Conservation (phyloP, 2,329 filamentous ascomycete species). For the Ophiocordyceps sinensis region DNA sequence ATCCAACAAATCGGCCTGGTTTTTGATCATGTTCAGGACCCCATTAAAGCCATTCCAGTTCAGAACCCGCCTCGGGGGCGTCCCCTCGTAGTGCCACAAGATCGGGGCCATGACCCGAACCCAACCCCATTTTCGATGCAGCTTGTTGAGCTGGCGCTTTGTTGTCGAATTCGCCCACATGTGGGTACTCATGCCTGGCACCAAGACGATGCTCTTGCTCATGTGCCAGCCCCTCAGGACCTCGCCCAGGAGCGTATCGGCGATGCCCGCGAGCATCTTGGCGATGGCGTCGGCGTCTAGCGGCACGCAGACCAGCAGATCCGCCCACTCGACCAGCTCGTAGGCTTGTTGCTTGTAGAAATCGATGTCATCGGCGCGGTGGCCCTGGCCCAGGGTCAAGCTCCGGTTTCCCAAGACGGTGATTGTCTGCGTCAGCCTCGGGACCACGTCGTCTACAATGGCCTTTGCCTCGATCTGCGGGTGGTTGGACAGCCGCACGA, state of each 20-base stretch:
- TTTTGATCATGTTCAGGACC: conserved; percentile 59
- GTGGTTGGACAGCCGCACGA: conserved; percentile 52
- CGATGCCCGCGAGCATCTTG: conserved; percentile 75
- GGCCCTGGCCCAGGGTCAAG: conserved; percentile 15
- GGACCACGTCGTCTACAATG: conserved; percentile 50
- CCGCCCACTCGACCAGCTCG: conserved; percentile 74
- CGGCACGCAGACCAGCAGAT: conserved; percentile 70
- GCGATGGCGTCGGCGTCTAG: conserved; percentile 74
- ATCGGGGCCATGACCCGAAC: conserved; percentile 68
- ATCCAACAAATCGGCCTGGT: conserved; percentile 61
- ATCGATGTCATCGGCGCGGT: conserved; percentile 33
- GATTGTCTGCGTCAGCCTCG: conserved; percentile 47
- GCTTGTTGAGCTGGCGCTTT: conserved; percentile 72
- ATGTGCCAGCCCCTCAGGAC: conserved; percentile 77
- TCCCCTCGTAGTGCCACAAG: conserved; percentile 61
- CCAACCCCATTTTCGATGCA: conserved; percentile 76
- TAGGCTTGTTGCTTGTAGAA: conserved; percentile 36
- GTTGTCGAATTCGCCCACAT: conserved; percentile 90
- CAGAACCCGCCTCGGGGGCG: conserved; percentile 36
- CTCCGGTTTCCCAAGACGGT: conserved; percentile 43
- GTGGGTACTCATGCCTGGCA: conserved; percentile 76
- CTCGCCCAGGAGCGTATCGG: conserved; percentile 67
- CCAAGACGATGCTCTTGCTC: conserved; percentile 69
- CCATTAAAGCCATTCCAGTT: conserved; percentile 55
- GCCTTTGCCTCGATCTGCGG: conserved; percentile 45